phyloP scores from a whole-genome alignment of 2,329 filamentous ascomycete species.

The Pseudogymnoascus sp. region DNA sequence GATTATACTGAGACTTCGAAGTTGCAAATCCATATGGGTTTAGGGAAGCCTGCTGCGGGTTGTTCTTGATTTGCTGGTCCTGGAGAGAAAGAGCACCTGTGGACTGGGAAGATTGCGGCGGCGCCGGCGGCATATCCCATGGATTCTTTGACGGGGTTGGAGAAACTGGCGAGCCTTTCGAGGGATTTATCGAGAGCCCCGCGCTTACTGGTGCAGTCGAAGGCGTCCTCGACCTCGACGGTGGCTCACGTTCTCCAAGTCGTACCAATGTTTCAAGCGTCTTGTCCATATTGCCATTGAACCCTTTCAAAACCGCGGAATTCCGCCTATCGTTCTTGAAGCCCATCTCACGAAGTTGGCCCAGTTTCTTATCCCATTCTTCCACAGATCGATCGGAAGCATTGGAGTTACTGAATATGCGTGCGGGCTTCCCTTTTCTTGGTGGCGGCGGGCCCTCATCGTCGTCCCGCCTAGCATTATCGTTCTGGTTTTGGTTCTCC shows the following conservation, averaged over 20 bases:
- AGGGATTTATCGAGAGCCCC: slow-evolving; percentile 23
- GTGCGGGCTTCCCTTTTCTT: slow-evolving; percentile 47
- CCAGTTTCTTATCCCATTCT: slow-evolving; percentile 67
- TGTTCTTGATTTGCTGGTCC: slow-evolving; percentile 39
- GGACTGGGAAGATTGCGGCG: slow-evolving; percentile 55
- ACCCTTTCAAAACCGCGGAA: slow-evolving; percentile 67
- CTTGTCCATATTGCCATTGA: slow-evolving; percentile 77
- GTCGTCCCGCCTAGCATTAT: slow-evolving; percentile 24
- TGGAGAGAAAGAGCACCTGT: slow-evolving; percentile 52
- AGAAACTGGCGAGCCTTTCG: slow-evolving; percentile 15
- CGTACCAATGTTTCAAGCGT: slow-evolving; percentile 78
- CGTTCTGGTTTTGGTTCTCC: slow-evolving; percentile 27
- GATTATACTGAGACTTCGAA: slow-evolving; percentile 34
- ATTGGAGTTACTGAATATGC: slow-evolving; percentile 61
- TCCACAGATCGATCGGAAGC: slow-evolving; percentile 34
- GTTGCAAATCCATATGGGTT: slow-evolving; percentile 50
- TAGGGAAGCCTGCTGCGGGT: slow-evolving; percentile 22
- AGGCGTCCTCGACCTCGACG: slow-evolving; percentile 47
- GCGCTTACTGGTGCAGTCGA: slow-evolving; percentile 28
- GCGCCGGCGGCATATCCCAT: slow-evolving; percentile 50
- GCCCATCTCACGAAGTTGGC: slow-evolving; percentile 78
- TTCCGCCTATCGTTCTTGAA: slow-evolving; percentile 81
- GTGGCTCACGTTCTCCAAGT: slow-evolving; percentile 57
- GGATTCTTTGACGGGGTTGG: slow-evolving; percentile 49
- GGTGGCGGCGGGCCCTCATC: slow-evolving; percentile 19